Base-by-base conservation (phyloP, 2,329 filamentous ascomycete species). In the Sordariomycetes sp. region DNA sequence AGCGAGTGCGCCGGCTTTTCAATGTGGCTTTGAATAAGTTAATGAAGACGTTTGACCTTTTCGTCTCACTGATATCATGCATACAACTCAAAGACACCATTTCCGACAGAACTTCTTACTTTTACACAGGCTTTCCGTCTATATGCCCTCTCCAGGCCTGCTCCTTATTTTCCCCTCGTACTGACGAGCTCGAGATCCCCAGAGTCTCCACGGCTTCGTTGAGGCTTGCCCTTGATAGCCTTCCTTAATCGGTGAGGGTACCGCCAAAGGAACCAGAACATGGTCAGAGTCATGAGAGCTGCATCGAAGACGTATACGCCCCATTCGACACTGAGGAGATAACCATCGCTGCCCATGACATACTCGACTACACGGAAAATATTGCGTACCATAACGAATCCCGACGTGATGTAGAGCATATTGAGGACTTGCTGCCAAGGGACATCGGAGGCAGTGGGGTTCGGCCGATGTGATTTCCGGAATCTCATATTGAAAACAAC, bases 361-460 rank as follows among this genome's bases (percentile, higher is more conserved):
- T 66, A 70, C 48, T 71, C 67, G n/a, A 69, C 43, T 3, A 64
- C 52, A 6, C 66, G 57, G 39, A 61, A 66, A 4, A 66, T 39
- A 8, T 58, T 63, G 9, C 65, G 54, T 3, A 63, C 42, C 37
- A 64, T 51, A 19, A 70, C 60, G 21, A 62, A 48, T 0, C 41
- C 37, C 9, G 55, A 60, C 3, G 53, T 52, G 14, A 42, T 38
- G 38, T 65, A 64, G 14, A 64, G 46, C 36, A 58, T 53, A 11
- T 32, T 30, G 1, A 64, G 46, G 23, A 51, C 46, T 32, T 43
- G 45, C 38, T 44, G 37, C 61, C 61, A 64, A 1, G 50, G 40
- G 8, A 56, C 36, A 15, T 48, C 35, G 12, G 8, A 9, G 7
- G 18, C 12, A 5, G 4, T 6, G 7, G 21, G 25, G 36, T 34